A percentile compares a stretch with the other conserved stretches of the same genome.
Evolutionary conservation across 129 eudicot genomes (phyloP).

Genomic region (Saposhnikovia divaricata): DNA sequence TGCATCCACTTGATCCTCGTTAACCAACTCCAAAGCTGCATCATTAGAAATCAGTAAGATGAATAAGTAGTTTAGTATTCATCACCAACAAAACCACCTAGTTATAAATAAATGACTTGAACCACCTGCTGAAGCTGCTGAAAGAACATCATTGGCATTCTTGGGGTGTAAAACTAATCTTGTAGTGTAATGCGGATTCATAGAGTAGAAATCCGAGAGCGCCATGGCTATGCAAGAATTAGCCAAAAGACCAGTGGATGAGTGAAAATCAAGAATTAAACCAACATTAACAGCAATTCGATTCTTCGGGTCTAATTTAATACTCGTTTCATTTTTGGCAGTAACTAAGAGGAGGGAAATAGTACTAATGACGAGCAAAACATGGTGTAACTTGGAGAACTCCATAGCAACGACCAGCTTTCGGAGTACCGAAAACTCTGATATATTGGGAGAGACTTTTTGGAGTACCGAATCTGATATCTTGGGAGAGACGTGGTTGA

Average conservation of each 20-base stretch:
- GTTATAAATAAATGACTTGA: background rate
- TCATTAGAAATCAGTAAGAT: background rate
- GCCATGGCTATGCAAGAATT: slow-evolving; percentile 19
- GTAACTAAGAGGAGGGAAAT: background rate
- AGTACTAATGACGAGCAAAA: background rate
- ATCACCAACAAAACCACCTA: background rate
- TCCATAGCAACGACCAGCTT: background rate
- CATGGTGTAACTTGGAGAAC: background rate
- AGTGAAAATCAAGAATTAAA: slow-evolving; percentile 17
- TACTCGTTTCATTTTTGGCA: background rate
- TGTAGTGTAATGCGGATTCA: slow-evolving; percentile 13
- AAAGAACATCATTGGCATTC: slow-evolving; percentile 7
- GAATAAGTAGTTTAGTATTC: background rate
- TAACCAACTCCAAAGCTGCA: slow-evolving; percentile 29
- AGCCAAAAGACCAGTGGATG: slow-evolving; percentile 14
- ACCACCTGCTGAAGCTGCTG: slow-evolving; percentile 24
- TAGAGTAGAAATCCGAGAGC: slow-evolving; percentile 13
- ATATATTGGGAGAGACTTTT: background rate
- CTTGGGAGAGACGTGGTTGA: background rate
- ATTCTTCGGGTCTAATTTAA: background rate
- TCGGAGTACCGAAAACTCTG: background rate
- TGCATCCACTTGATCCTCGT: slow-evolving; percentile 13
- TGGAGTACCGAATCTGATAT: background rate
- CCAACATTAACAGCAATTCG: slow-evolving; percentile 11
- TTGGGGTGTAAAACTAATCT: slow-evolving; percentile 14